Evolutionary conservation across 1,284 basidiomycete genomes (phyloP), one percentile per base, ranked within the genome.

Genomic region (Amylostereum areolatum): DNA sequence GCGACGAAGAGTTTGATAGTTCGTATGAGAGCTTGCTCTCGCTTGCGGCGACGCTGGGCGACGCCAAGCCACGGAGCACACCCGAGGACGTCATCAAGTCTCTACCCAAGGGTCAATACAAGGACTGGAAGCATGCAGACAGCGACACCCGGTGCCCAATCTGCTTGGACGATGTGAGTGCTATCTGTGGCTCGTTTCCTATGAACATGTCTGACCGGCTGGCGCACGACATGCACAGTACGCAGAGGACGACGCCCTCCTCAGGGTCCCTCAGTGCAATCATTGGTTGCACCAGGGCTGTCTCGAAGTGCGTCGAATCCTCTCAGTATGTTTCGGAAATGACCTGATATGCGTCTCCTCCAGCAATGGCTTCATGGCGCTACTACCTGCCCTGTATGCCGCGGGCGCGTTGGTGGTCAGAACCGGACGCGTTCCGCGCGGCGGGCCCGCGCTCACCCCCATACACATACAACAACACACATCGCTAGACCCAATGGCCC

Each of bases 201-300:
- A 62, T n/a, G 6, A 28, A 8, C n/a, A 43, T 24, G 12, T 43
- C 46, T 46, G 18, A 47, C 24, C 9, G 9, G 12, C 18, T 27
- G n/a, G n/a, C n/a, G n/a, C n/a, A n/a, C 43, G 43, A 39, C 49
- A 27, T 50, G 39, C 45, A 28, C 50, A 89, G 87, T 89, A 89
- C 55, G 64, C 70, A 46, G 66, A 74, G 3, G 61, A 62, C 24
- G 86, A 88, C 57, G 55, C 68, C 1, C 72, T 87, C 10, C 69
- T 81, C 42, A 85, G 81, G 54, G 69, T 87, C 2, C 67, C 74
- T n/a, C 78, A 79, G 44, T 89, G 86, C 54, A 66, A 76, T 2
- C 86, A 89, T 62, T 89, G 86, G 86, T 66, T 89, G 53, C 86
- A 89, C 62, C 79, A 80, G 59, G 72, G 71, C 27, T 89, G 87